Evolutionary conservation across 495 filamentous ascomycete genomes (phyloP).

Genomic region (Opeltia flavorubescens): DNA sequence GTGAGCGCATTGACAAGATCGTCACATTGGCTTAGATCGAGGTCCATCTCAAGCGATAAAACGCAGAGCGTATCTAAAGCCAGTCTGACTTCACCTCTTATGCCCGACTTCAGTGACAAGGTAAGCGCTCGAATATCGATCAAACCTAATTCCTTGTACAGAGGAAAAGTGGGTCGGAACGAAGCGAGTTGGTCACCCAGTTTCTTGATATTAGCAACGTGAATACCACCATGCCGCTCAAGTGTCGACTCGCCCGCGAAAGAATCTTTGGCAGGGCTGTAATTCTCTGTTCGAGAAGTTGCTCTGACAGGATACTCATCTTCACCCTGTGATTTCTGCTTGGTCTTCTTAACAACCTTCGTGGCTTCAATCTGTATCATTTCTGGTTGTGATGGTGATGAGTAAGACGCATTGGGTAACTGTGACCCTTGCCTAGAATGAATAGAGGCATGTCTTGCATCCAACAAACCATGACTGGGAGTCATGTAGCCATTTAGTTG

Average conservation of each 20-base stretch:
- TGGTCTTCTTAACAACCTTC: background rate
- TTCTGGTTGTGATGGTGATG: background rate
- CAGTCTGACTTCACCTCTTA: slow-evolving; percentile 72
- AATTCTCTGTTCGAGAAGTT: background rate
- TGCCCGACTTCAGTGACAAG: slow-evolving; percentile 82
- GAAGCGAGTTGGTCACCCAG: background rate
- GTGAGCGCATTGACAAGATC: slow-evolving; percentile 78
- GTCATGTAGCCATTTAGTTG: slow-evolving; percentile 12
- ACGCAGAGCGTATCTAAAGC: slow-evolving; percentile 73
- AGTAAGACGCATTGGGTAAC: background rate
- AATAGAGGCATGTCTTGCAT: background rate
- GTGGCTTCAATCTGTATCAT: background rate
- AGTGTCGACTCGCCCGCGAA: background rate
- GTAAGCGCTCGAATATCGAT: slow-evolving; percentile 88
- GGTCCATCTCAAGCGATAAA: slow-evolving; percentile 47
- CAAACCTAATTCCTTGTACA: slow-evolving; percentile 62
- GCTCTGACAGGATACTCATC: background rate
- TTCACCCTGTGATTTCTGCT: background rate
- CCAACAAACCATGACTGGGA: slow-evolving; percentile 1
- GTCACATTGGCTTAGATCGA: slow-evolving; percentile 63
- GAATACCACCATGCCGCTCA: background rate
- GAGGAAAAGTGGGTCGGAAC: slow-evolving; percentile 54
- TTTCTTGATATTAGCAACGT: background rate
- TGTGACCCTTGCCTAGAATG: background rate
- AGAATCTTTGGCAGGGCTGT: background rate